A percentile compares a stretch with the other conserved stretches of the same genome.
Conservation (phyloP, 2,329 filamentous ascomycete species). For the Calonectria hawksworthii region DNA sequence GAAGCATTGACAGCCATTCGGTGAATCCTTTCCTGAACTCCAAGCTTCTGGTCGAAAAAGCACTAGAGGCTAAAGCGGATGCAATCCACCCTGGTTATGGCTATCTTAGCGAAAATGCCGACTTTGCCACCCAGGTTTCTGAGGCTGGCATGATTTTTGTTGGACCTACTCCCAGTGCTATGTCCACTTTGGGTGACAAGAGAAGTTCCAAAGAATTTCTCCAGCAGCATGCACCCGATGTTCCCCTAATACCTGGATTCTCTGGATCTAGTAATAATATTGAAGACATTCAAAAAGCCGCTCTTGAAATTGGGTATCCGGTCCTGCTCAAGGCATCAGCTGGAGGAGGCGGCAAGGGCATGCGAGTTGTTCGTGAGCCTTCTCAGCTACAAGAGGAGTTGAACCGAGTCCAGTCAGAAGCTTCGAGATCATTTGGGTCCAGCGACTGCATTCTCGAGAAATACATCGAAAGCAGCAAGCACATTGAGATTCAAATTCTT, state of each 20-base stretch:
- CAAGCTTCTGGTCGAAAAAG: constrained; percentile 27
- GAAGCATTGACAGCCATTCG: constrained; percentile 20
- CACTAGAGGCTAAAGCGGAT: constrained; percentile 47
- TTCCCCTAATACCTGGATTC: constrained; percentile 35
- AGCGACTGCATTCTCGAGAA: constrained; percentile 55
- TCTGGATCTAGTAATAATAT: constrained; percentile 25
- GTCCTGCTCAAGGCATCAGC: constrained; percentile 60
- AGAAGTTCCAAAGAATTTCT: constrained; percentile 37
- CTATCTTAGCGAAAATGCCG: constrained; percentile 59
- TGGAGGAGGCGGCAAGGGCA: constrained; percentile 59
- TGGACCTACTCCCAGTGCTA: constrained; percentile 66
- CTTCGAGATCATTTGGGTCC: constrained; percentile 52
- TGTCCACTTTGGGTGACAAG: constrained; percentile 39
- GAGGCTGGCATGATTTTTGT: constrained; percentile 69
- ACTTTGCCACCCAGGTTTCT: constrained; percentile 67
- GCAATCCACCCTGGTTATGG: constrained; percentile 38
- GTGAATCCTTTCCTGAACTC: constrained; percentile 32
- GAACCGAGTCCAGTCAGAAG: constrained; percentile 51
- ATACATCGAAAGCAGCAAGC: constrained; percentile 53
- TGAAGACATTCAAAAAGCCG: constrained; percentile 19
- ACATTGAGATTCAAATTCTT: constrained; percentile 62
- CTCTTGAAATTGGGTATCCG: constrained; percentile 47
- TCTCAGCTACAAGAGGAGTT: constrained; percentile 36
- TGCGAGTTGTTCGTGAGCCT: constrained; percentile 43
- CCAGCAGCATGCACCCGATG: constrained; percentile 29